Conservation (phyloP, 1,139 yeast genomes). For the Casaregolazyma lundiana region DNA sequence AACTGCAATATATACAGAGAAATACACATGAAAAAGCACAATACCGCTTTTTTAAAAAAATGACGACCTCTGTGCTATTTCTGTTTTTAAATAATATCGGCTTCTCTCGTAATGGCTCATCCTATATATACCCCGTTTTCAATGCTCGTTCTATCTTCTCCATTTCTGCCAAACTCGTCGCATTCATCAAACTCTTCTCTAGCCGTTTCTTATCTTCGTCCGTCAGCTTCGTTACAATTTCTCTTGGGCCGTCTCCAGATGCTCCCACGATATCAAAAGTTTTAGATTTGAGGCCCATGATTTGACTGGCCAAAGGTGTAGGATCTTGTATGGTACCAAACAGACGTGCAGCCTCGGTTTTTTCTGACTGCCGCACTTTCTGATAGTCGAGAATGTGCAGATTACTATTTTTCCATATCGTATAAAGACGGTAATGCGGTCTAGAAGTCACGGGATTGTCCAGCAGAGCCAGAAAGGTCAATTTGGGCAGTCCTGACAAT, state of each 20-base stretch:
- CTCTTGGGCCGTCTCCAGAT: constrained; percentile 17
- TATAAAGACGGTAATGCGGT: constrained; percentile 55
- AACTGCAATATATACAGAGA: too few relatives aligned
- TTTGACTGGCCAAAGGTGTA: constrained; percentile 29
- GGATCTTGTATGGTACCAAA: constrained; percentile 43
- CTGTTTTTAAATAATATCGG: too few relatives aligned
- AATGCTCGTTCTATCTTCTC: constrained; percentile 59
- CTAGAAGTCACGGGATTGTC: constrained; percentile 58
- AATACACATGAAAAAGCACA: too few relatives aligned
- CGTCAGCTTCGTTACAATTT: constrained; percentile 43
- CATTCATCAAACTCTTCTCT: constrained; percentile 51
- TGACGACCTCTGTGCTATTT: too few relatives aligned
- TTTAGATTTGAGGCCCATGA: constrained; percentile 25
- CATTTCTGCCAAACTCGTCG: constrained; percentile 69
- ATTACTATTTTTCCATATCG: constrained; percentile 60
- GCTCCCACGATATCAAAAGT: constrained; percentile 18
- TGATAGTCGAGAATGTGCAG: constrained; percentile 63
- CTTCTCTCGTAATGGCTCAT: not conserved
- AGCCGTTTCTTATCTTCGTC: constrained; percentile 51
- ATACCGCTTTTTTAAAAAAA: too few relatives aligned
- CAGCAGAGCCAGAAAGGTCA: constrained; percentile 47
- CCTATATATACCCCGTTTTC: constrained; percentile 36
- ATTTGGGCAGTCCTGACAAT: constrained; percentile 35
- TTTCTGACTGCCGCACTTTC: constrained; percentile 55
- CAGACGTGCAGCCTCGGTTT: constrained; percentile 40